Percentiles rank a stretch among this genome's conserved stretches.
These are phyloP conservation scores for Pneumocystis wakefieldiae DNA, from an alignment of 1,139 yeast genomes.

Conservation along the genomic window DNA sequence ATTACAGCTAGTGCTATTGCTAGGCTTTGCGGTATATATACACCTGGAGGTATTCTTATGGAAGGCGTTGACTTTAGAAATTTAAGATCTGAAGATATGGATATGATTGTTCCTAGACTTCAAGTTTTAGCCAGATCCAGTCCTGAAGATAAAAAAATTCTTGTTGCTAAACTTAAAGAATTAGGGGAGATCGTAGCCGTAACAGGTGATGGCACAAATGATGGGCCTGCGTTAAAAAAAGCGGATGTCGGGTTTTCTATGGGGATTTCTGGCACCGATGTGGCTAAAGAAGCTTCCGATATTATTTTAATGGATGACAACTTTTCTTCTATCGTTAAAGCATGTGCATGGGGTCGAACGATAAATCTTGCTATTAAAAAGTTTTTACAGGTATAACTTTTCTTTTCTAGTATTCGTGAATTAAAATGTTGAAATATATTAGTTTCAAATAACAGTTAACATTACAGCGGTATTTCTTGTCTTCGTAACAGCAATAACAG, in stretches of 20 bases:
- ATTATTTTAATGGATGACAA: conserved; percentile 49
- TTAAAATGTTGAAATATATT: neutral
- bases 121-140: conserved; percentile 41
- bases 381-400: conserved; percentile 40
- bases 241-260: conserved; percentile 73
- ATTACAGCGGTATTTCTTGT: conserved; percentile 88
- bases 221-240: conserved; percentile 63
- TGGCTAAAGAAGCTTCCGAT: conserved; percentile 45
- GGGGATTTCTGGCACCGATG: conserved; percentile 35
- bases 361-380: conserved; percentile 89
- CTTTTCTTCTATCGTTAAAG: conserved; percentile 86
- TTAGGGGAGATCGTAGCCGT: conserved; percentile 44
- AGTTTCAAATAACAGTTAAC: conserved; percentile 84
- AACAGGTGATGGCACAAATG: conserved; percentile 85
- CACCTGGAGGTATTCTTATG: conserved; percentile 49
- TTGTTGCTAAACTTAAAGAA: conserved; percentile 36
- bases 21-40: conserved; percentile 31
- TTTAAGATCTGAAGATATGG: conserved; percentile 39
- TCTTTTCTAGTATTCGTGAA: conserved; percentile 20
- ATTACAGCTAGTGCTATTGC: conserved; percentile 40
- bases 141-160: conserved; percentile 38
- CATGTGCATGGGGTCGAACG: conserved; percentile 98
- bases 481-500: conserved; percentile 83
- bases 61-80: conserved; percentile 85
- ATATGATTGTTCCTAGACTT: conserved; percentile 58